Evolutionary conservation across 140 eudicot genomes (phyloP).

Genomic region (Ambrosia hybrid): DNA sequence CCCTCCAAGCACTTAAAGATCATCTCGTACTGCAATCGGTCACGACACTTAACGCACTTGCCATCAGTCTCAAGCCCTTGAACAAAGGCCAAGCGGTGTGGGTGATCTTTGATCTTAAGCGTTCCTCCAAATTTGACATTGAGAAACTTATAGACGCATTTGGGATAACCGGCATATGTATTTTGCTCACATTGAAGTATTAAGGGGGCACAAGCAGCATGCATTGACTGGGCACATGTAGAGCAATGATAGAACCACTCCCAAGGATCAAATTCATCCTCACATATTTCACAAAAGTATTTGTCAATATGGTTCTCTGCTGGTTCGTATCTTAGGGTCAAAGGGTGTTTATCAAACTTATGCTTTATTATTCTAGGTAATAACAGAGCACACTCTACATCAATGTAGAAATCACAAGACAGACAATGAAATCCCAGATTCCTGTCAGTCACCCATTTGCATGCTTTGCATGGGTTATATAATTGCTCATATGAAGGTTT

Average conservation of each 20-base stretch:
- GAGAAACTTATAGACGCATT: neutral
- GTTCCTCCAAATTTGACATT: conserved; percentile 22
- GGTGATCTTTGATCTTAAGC: neutral
- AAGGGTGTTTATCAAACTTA: conserved; percentile 17
- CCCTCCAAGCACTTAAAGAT: conserved; percentile 14
- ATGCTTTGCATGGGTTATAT: neutral
- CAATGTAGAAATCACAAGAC: conserved; percentile 1
- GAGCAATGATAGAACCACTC: conserved; percentile 17
- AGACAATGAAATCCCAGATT: neutral
- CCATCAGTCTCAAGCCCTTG: conserved; percentile 9
- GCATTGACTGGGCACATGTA: conserved; percentile 3
- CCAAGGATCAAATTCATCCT: neutral
- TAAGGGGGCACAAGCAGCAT: conserved; percentile 16
- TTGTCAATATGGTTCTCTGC: neutral
- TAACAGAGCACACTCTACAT: conserved; percentile 8
- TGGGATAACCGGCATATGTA: neutral
- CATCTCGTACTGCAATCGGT: neutral
- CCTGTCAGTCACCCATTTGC: neutral
- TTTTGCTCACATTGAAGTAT: neutral
- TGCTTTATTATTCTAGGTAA: neutral
- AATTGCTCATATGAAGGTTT: neutral
- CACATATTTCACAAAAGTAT: conserved; percentile 24
- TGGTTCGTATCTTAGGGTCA: conserved; percentile 5
- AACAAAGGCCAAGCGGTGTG: conserved; percentile 1
- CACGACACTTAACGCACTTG: neutral